Percentiles rank a stretch among this genome's conserved stretches.
Evolutionary conservation across 768 basidiomycete species (phyloP).

Genomic region (Tulasnella sp.): DNA sequence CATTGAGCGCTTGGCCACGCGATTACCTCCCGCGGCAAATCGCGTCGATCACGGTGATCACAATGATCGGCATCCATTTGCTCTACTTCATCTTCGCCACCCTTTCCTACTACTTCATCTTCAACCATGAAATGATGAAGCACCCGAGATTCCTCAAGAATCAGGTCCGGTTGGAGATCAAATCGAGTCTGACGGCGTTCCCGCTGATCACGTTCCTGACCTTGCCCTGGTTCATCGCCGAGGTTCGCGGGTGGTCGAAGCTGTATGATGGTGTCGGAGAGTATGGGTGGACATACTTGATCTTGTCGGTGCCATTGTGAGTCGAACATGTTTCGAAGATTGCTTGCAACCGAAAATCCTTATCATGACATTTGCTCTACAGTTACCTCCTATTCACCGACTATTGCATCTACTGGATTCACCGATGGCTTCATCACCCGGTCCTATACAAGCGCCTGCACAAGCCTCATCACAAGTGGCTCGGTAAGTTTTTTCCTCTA

Average conservation of each 20-base stretch:
- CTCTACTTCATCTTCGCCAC: slow-evolving; percentile 87
- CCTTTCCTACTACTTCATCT: slow-evolving; percentile 72
- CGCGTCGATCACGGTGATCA: slow-evolving; percentile 57
- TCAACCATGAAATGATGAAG: slow-evolving; percentile 90
- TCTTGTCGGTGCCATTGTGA: slow-evolving; percentile 58
- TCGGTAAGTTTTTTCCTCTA: slow-evolving; percentile 64
- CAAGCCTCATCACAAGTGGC: slow-evolving; percentile 99
- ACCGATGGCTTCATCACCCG: slow-evolving; percentile 79
- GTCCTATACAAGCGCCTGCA: slow-evolving; percentile 80
- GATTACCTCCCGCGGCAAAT: slow-evolving; percentile 72
- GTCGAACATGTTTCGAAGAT: slow-evolving; percentile 23
- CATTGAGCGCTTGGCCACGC: slow-evolving; percentile 56
- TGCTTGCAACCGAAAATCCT: neutral
- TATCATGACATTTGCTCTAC: slow-evolving; percentile 18
- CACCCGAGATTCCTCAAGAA: slow-evolving; percentile 90
- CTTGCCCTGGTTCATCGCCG: slow-evolving; percentile 87
- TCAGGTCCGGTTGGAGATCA: slow-evolving; percentile 67
- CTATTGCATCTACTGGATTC: slow-evolving; percentile 93
- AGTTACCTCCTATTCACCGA: slow-evolving; percentile 85
- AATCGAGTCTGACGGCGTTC: slow-evolving; percentile 59
- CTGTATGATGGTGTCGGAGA: slow-evolving; percentile 70
- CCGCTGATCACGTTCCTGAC: slow-evolving; percentile 75
- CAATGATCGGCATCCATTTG: slow-evolving; percentile 66
- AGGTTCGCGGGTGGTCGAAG: slow-evolving; percentile 73
- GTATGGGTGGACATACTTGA: slow-evolving; percentile 65